Conservation (phyloP, 2,329 filamentous ascomycete species). For the Blastomyces percursus region DNA sequence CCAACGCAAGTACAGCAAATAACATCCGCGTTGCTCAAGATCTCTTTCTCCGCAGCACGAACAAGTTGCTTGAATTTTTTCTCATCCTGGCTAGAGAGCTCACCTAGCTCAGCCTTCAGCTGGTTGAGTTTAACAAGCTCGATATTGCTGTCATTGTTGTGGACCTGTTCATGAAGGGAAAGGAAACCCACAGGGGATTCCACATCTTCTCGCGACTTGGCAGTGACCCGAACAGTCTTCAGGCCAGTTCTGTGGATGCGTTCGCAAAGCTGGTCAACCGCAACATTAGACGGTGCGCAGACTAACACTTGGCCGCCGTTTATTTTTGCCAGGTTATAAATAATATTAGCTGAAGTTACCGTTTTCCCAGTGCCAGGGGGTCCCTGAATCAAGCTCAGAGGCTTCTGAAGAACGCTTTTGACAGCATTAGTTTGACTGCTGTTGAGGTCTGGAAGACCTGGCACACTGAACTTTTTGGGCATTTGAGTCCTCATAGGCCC, state of each 20-base stretch:
- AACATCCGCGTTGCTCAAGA: slow-evolving; percentile 88
- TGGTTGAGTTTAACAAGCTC: slow-evolving; percentile 87
- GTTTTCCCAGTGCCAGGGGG: slow-evolving; percentile 97
- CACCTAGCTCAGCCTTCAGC: slow-evolving; percentile 82
- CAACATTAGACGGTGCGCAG: slow-evolving; percentile 95
- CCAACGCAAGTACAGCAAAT: slow-evolving; percentile 99
- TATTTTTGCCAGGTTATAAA: slow-evolving; percentile 92
- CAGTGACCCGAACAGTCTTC: slow-evolving; percentile 95
- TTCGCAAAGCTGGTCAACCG: slow-evolving; percentile 95
- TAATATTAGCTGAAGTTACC: slow-evolving; percentile 95
- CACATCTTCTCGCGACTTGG: slow-evolving; percentile 96
- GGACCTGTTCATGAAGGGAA: slow-evolving; percentile 91
- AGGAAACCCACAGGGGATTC: slow-evolving; percentile 97
- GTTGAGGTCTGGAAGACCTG: slow-evolving; percentile 87
- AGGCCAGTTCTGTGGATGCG: slow-evolving; percentile 88
- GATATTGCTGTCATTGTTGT: slow-evolving; percentile 91
- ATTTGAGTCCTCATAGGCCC: slow-evolving; percentile 92
- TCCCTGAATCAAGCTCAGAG: slow-evolving; percentile 89
- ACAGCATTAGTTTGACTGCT: slow-evolving; percentile 93
- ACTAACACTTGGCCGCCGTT: slow-evolving; percentile 91
- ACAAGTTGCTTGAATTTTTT: slow-evolving; percentile 98
- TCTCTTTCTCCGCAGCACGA: slow-evolving; percentile 86
- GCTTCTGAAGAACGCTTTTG: slow-evolving; percentile 86
- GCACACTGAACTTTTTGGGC: slow-evolving; percentile 94
- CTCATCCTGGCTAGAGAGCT: slow-evolving; percentile 89